Evolutionary conservation across 192 early-diverging fungal species (phyloP), one percentile per base, ranked within the genome.

Genomic region (Linnemannia zychae): DNA sequence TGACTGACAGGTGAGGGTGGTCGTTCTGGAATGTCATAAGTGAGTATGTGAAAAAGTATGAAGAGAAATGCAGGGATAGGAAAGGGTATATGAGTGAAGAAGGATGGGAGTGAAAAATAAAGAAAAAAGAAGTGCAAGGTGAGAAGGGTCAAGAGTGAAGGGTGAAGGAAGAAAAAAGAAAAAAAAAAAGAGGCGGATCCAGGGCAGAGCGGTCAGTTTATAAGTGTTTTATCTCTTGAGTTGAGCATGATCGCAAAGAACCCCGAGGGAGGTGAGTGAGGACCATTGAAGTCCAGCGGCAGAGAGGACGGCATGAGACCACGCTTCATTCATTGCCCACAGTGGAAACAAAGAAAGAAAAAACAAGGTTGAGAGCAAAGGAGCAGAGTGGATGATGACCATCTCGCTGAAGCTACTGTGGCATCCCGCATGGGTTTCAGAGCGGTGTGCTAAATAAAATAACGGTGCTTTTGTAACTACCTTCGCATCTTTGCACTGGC

Each of bases 1-100:
- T 72, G 17, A 33, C 67, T 24, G 82, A 71, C 17, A 79, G 72
- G 22, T 79, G 76, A 12, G 82, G 82, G 18, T 83, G 76, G 6
- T 74, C 67, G 2, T 77, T 36, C 1, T 74, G 46, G 44, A 83
- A 78, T 53, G 81, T 40, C 81, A 83, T 83, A 44, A 44, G 28
- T 31, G 60, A 16, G 31, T 20, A 33, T n/a, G n/a, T n/a, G 40
- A 47, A 34, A 36, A 22, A 20, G 24, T 38, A 46, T 71, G 7
- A 20, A 33, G 47, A 28, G 3, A 52, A 50, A 49, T 24, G 46
- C 31, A 34, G 34, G 20, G 16, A 48, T 49, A 22, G 40, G 31
- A 37, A 71, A 31, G 50, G 34, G 36, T 34, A 50, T 53, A 34
- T 53, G 36, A 11, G 50, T 65, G 16, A 48, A 31, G 15, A 63